Percentiles rank a stretch among this genome's conserved stretches.
phyloP scores from a whole-genome alignment of 1,284 basidiomycete genomes.

The Marasmius sp. region DNA sequence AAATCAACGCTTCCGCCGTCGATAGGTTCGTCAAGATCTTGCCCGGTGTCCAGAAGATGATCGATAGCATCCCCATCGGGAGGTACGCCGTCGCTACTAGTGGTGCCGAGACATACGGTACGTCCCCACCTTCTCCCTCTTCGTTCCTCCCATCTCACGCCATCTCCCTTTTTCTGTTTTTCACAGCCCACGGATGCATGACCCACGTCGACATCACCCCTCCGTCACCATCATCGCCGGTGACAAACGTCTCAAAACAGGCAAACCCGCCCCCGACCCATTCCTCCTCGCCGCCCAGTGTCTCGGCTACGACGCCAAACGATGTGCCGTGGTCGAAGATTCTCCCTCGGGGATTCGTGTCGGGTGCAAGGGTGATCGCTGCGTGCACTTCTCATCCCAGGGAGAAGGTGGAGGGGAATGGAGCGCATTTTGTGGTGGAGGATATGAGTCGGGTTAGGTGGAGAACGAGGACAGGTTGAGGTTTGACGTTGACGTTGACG shows the following conservation, averaged over 20 bases:
- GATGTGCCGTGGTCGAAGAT: constrained; percentile 60
- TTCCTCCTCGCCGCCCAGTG: constrained; percentile 75
- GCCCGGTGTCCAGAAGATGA: constrained; percentile 69
- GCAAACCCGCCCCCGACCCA: constrained; percentile 71
- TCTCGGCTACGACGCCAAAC: constrained; percentile 58
- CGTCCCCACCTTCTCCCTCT: constrained; percentile 20
- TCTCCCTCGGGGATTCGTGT: constrained; percentile 73
- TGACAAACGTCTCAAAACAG: constrained; percentile 65
- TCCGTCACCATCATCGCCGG: constrained; percentile 77
- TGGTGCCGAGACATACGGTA: constrained; percentile 71
- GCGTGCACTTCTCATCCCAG: constrained; percentile 69
- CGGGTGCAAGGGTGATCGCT: constrained; percentile 74
- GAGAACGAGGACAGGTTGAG: no score
- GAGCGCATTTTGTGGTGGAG: constrained; percentile 67
- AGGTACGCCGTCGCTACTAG: constrained; percentile 76
- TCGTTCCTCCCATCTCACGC: constrained; percentile 10
- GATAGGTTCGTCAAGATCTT: constrained; percentile 73
- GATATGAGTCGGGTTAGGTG: constrained; percentile 58
- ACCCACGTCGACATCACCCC: constrained; percentile 71
- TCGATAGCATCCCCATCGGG: constrained; percentile 65
- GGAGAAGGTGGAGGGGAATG: constrained; percentile 54
- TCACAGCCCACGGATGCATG: constrained; percentile 73
- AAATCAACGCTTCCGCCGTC: constrained; percentile 57
- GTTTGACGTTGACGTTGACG: no score
- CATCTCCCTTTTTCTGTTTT: constrained; percentile 28